phyloP scores from a whole-genome alignment of 2,329 filamentous ascomycete species.

The Talaromyces sp. region DNA sequence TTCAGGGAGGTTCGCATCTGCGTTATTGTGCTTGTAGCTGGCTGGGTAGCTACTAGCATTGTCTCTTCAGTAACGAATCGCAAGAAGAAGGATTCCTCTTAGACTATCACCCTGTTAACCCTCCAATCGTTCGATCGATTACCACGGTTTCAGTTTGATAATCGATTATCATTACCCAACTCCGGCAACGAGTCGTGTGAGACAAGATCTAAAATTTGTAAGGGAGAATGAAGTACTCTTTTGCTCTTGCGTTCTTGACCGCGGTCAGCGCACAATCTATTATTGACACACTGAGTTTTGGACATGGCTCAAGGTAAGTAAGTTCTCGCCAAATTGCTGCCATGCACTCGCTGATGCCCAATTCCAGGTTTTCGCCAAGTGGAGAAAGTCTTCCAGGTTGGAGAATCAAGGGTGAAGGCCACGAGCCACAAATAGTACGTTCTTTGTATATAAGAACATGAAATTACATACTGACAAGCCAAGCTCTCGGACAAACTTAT shows the following conservation, averaged over 20 bases:
- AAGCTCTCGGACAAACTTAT: conserved; percentile 84
- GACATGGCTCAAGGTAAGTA: conserved; percentile 59
- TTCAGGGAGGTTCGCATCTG: conserved; percentile 51
- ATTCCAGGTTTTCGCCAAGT: conserved; percentile 58
- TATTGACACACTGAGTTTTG: conserved; percentile 74
- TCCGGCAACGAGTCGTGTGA: background rate
- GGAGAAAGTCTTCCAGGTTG: conserved; percentile 54
- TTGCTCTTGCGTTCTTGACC: conserved; percentile 43
- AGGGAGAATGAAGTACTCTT: conserved; percentile 40
- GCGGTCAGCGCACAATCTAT: conserved; percentile 62
- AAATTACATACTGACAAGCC: conserved; percentile 19
- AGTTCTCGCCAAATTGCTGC: background rate
- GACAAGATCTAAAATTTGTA: background rate
- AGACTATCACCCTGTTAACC: background rate
- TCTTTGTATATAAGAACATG: background rate
- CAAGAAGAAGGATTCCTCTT: conserved; percentile 22
- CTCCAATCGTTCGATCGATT: background rate
- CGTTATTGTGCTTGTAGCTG: conserved; percentile 49
- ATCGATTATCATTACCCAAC: background rate
- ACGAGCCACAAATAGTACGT: conserved; percentile 51
- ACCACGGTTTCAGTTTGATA: background rate
- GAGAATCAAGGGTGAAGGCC: conserved; percentile 53
- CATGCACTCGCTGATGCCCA: conserved; percentile 8
- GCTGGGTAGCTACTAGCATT: conserved; percentile 42
- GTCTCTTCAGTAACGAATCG: conserved; percentile 32